Base-by-base conservation (phyloP, 345 rosid species). In the Acer negundo region DNA sequence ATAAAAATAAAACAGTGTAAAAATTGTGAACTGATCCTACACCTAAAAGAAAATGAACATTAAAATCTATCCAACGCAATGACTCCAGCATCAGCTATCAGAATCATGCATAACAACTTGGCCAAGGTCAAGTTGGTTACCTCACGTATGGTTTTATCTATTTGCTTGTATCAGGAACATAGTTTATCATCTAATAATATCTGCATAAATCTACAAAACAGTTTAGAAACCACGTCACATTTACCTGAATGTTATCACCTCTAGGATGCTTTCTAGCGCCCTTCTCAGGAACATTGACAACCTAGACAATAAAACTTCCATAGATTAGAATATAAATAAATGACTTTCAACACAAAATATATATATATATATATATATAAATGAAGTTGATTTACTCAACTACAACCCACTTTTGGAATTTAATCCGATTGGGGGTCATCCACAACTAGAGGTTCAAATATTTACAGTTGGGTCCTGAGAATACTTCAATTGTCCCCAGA, bases 201-300 rank as follows among this genome's bases (percentile, higher is more conserved):
- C 51, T 51, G 61, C 46, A 22, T 17, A 69, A 15, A 51, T 13
- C 40, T 26, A 59, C 7, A 31, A 47, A 44, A 67, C 2, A 8
- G 8, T 55, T 15, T 40, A 63, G 12, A 71, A 67, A 62, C 31
- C 51, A 5, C 26, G 4, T 20, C 7, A 3, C 7, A 10, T 82
- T 56, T 86, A 94, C 99, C 98, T 97, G 99, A 83, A 97, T 97
- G 83, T 97, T 94, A 80, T 97, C 99, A 73, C 99, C 98, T 84
- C 99, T 88, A 26, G 99, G 98, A 82, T 97, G 98, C 88, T 97
- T 97, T 66, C 98, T 85, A 84, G 98, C 98, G 76, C 98, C 99
- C 84, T 97, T 94, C 86, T 94, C 98, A 44, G 98, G 99, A 77
- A 97, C 98, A 87, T 92, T 97, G 78, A 97, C 99, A 72, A 97